Base-by-base conservation (phyloP, 768 basidiomycete genomes). In the Mycena rosella region DNA sequence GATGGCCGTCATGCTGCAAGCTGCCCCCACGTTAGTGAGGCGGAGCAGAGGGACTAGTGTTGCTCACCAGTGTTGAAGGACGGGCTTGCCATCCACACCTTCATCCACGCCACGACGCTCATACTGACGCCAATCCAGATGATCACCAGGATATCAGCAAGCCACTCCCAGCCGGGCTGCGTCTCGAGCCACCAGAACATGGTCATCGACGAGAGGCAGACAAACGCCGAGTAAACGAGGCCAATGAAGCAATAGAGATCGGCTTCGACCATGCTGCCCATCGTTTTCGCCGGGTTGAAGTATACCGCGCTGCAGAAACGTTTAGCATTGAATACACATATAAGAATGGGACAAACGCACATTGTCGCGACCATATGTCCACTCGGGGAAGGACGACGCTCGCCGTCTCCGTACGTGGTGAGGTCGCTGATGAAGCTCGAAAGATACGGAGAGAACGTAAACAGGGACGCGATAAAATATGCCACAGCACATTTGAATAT, bases 281-380 rank as follows among this genome's bases (percentile, higher is more conserved):
- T 82, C 0, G 95, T 96, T 74, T 97, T 96, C 29, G 96, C 96
- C 5, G 97, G 97, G 72, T 96, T 95, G 78, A 89, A 98, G 78
- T 98, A 96, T 0, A 94, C 92, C 6, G 88, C 88, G 65, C 93
- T 91, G n/a, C n/a, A n/a, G n/a, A 71, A 36, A 38, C 54, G 2
- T 44, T 56, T 32, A 26, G 24, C 1, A 47, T 47, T 26, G 22
- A 18, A 40, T 15, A 65, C 8, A 36, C 47, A 45, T 34, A 27
- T 24, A 47, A 22, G 3, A 5, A 30, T 24, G 7, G 30, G 44
- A 66, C 42, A 58, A 54, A 81, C 92, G 75, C 77, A 96, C 96
- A 98, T 87, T 2, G 96, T 96, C 11, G 96, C 95, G 11, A 97
- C 91, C 91, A 97, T 90, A 79, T 98, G 96, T 1, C 91, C 95